Base-by-base conservation (phyloP, 768 basidiomycete species). In the Lanmaoa rubissima region DNA sequence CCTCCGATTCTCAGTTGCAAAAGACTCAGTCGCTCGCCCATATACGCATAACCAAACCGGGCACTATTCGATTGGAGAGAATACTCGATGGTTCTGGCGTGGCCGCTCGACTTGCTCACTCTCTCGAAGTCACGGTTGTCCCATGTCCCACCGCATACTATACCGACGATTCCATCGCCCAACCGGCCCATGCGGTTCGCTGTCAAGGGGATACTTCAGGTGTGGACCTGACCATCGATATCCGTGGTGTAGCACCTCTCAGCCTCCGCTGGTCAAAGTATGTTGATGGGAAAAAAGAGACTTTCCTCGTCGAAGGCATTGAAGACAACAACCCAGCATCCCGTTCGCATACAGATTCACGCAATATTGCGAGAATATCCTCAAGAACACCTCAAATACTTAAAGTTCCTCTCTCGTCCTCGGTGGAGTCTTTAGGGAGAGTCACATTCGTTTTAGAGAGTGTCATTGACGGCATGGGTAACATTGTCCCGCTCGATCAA, bases 81-180 rank as follows among this genome's bases (percentile, higher is more conserved):
- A 85, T 94, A 14, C 67, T 84, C 19, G 94, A 95, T 67, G 71
- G 78, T 13, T 83, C 84, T 2, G 82, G 83, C 41, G 82, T 84
- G 42, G 86, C 88, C 42, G 91, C 93, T 38, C 85, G 90, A 28
- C 74, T 95, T n/a, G 72, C 80, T 53, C 78, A 80, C 52, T 76
- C 85, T 43, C 78, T 79, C 14, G 83, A 88, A 57, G 80, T 92
- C 34, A 79, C 82, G 0, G 76, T 96, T 43, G 90, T 87, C 13
- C 90, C 93, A 19, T 97, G 94, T 66, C 94, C 94, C 7, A 78
- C 75, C 5, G 92, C 86, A 5, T 80, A 82, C 61, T 94, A 94
- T 65, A 63, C 75, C 0, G 69, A 70, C 1, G 75, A 75, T 24
- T 68, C 72, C 17, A 72, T 79, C 28, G 48, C 55, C 39, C 64